Evolutionary conservation across 2,329 filamentous ascomycete genomes (phyloP), one percentile per base, ranked within the genome.

Genomic region (Xylaria sp.): DNA sequence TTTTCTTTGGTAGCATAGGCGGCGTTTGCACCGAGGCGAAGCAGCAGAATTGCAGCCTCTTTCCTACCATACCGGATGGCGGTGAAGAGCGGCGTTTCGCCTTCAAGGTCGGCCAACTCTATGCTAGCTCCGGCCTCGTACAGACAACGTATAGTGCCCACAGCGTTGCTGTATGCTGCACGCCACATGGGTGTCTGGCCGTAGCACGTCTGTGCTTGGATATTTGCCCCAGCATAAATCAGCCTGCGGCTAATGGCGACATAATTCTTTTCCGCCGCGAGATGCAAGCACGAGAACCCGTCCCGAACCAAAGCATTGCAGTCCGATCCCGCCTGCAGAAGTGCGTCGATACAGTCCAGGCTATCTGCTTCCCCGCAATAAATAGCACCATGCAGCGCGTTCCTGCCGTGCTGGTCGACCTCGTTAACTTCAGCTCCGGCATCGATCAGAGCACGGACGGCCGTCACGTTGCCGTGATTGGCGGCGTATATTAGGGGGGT

Each of bases 401-500:
- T 54, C 1, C 11, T 3, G n/a, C 52, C 38, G 0, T 11, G 4
- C 7, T 37, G 1, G n/a, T 46, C 40, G 19, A 10, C 13, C 40
- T 46, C 11, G 19, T 54, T 37, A 4, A 54, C 40, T 13, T 46
- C 40, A 19, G 52, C 52, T 15, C 52, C 52, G 11, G 52, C 52
- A 37, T 46, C 31, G 13, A 54, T 11, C 27, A 54, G 40, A 46
- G 52, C 52, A 35, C 29, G 3, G 29, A 54, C 52, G 11, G 27
- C 29, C 52, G 27, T 29, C 38, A 44, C 52, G n/a, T 54, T 11
- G 27, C 38, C 40, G 13, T 8, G 40, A 3, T 1, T 11, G 19
- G 40, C 52, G 21, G 52, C 40, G 6, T 37, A 54, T 40, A 46
- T 54, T 40, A 54, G 29, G 4, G 52, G 40, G 3, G 52, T 54